Percentiles rank a stretch among this genome's conserved stretches.
These are phyloP conservation scores for Aspergillus awamori DNA, from an alignment of 2,329 filamentous ascomycete species.

Conservation along the genomic window DNA sequence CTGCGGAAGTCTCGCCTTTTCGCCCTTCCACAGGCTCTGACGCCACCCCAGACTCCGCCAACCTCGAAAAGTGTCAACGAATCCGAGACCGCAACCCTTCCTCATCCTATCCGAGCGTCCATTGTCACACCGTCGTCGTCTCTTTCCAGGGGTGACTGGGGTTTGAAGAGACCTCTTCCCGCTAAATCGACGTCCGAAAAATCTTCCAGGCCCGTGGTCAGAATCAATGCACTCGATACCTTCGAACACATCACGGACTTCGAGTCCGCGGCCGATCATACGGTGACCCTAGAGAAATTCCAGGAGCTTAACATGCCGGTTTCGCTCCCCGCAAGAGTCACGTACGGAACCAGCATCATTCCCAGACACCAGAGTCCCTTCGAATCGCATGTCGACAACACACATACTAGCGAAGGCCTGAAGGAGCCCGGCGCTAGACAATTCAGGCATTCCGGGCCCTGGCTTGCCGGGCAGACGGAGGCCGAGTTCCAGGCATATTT, in stretches of 20 bases:
- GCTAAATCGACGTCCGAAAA: slow-evolving; percentile 71
- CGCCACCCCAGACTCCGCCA: slow-evolving; percentile 59
- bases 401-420: slow-evolving; percentile 38
- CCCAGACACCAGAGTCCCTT: slow-evolving; percentile 44
- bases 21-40: slow-evolving; percentile 76
- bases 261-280: slow-evolving; percentile 77
- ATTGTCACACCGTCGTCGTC: slow-evolving; percentile 77
- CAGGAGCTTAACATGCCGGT: slow-evolving; percentile 78
- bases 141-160: slow-evolving; percentile 82
- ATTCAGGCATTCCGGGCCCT: slow-evolving; percentile 64
- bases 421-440: slow-evolving; percentile 43
- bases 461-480: slow-evolving; percentile 58
- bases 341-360: slow-evolving; percentile 33
- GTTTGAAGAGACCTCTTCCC: slow-evolving; percentile 82
- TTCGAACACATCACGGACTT: slow-evolving; percentile 90
- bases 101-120: slow-evolving; percentile 79
- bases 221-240: slow-evolving; percentile 78
- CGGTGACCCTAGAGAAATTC: slow-evolving; percentile 80
- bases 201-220: slow-evolving; percentile 70
- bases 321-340: slow-evolving; percentile 50
- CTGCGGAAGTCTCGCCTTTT: slow-evolving; percentile 89
- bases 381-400: slow-evolving; percentile 50
- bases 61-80: slow-evolving; percentile 52
- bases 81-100: slow-evolving; percentile 72
- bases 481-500: slow-evolving; percentile 59